Evolutionary conservation across 2,329 filamentous ascomycete species (phyloP).

Genomic region (Neocatenulostroma microsporum): DNA sequence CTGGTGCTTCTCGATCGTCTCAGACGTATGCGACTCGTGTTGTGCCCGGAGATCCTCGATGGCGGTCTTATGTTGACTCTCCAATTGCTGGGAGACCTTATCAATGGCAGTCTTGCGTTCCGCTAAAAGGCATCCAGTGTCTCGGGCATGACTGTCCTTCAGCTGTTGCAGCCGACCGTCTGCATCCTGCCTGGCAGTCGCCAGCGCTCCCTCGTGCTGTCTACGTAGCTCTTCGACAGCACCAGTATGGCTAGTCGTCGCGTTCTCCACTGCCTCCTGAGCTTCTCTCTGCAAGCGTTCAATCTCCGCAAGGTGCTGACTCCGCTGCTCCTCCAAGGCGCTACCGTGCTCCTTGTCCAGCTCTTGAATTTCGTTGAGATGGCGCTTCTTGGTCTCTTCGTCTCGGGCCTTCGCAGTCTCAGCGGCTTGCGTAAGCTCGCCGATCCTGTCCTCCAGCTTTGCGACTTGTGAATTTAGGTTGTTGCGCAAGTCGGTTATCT

Average conservation of each 20-base stretch:
- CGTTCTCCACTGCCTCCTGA: slow-evolving; percentile 1
- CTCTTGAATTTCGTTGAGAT: background rate
- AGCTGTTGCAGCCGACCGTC: slow-evolving; percentile 4
- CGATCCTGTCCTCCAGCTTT: background rate
- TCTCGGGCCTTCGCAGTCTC: background rate
- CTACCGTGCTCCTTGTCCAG: slow-evolving; percentile 2
- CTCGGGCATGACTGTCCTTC: slow-evolving; percentile 11
- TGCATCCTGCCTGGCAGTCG: background rate
- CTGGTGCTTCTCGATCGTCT: slow-evolving; percentile 5
- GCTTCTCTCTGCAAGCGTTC: slow-evolving; percentile 9
- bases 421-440: background rate
- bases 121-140: slow-evolving; percentile 4
- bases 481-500: no score
- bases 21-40: background rate
- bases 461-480: no score
- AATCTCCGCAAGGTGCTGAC: slow-evolving; percentile 4
- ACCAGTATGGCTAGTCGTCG: slow-evolving; percentile 1
- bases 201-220: slow-evolving; percentile 7
- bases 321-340: slow-evolving; percentile 1
- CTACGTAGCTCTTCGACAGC: slow-evolving; percentile 5
- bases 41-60: background rate
- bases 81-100: background rate
- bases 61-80: background rate
- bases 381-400: background rate
- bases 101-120: slow-evolving; percentile 5